Base-by-base conservation (phyloP, 2,329 filamentous ascomycete genomes). In the Dryadomyces sulphureus region DNA sequence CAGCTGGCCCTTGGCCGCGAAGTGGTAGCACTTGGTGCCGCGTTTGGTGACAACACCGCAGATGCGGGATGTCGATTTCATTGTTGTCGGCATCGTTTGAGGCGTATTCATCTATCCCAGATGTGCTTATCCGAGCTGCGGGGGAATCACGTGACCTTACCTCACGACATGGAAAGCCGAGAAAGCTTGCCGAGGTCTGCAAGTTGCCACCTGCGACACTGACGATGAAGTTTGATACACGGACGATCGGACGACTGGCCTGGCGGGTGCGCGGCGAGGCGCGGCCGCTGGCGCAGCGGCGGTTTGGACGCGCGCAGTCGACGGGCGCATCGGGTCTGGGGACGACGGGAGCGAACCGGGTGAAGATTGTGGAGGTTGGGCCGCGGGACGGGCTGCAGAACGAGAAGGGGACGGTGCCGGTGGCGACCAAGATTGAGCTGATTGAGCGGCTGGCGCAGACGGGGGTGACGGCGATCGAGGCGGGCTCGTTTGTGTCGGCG, bases 321-420 rank as follows among this genome's bases (percentile, higher is more conserved):
- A 32, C 42, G 24, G 14, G 46, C 19, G 11, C 36, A 5, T 32
- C 45, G 2, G 25, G 42, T 24, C 7, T 25, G 3, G n/a, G 38
- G n/a, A 6, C 47, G 20, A 7, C 41, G 7, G 36, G 46, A 4
- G 38, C 51, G 48, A 50, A 41, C 48, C 43, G 19, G 7, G 50
- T 54, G 40, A 52, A 51, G 43, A 79, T 93, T 35, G 80, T 92
- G 50, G 86, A 93, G 65, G 86, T 93, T 51, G 85, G 84, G 8
- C 85, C 86, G 30, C 73, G 86, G 53, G 86, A 93, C 66, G 86
- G 86, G n/a, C 65, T 93, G 45, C 86, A 94, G 60, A 93, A 92
- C 58, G 84, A 92, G 66, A 84, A 83, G 64, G 75, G 68, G 52
- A 69, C 69, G 24, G 81, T 93, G 52, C 68, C 84, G 0, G 66